These are phyloP conservation scores for Carex scoparia DNA, from an alignment of 176 grass and related monocot genomes.

Conservation along the genomic window DNA sequence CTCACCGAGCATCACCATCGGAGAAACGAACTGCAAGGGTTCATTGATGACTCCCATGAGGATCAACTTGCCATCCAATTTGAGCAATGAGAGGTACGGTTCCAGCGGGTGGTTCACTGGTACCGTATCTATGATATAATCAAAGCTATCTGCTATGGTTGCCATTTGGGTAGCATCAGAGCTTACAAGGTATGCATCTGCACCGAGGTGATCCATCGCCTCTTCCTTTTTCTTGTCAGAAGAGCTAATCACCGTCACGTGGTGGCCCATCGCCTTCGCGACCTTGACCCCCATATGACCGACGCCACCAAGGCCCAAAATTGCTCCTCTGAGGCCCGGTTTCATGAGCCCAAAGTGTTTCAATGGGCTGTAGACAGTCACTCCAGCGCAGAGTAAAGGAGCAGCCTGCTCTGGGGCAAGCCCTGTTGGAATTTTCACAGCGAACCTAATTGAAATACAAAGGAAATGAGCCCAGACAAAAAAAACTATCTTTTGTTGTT, in stretches of 20 bases:
- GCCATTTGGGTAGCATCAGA: slow-evolving; percentile 55
- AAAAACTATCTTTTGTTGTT: neutral
- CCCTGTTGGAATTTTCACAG: slow-evolving; percentile 62
- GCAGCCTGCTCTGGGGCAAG: slow-evolving; percentile 81
- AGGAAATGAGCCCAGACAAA: neutral
- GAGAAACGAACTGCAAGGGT: slow-evolving; percentile 74
- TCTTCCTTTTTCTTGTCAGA: slow-evolving; percentile 67
- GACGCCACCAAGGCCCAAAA: slow-evolving; percentile 83
- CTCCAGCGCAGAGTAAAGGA: slow-evolving; percentile 79
- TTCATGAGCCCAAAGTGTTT: slow-evolving; percentile 71
- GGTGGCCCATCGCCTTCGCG: slow-evolving; percentile 86
- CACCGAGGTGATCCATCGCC: slow-evolving; percentile 80
- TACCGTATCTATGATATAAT: slow-evolving; percentile 97
- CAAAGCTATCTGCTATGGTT: slow-evolving; percentile 46
- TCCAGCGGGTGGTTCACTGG: slow-evolving; percentile 75
- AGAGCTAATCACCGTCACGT: slow-evolving; percentile 93
- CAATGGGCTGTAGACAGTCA: slow-evolving; percentile 94
- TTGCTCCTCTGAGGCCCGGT: slow-evolving; percentile 50
- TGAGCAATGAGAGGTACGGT: slow-evolving; percentile 77
- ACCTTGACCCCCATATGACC: slow-evolving; percentile 98
- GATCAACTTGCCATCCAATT: slow-evolving; percentile 66
- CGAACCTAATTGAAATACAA: slow-evolving; percentile 38
- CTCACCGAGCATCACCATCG: slow-evolving; percentile 73
- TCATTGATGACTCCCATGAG: slow-evolving; percentile 81
- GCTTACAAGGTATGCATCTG: slow-evolving; percentile 82